Percentiles rank a stretch among this genome's conserved stretches.
Evolutionary conservation across 805 yeast genomes (phyloP).

Genomic region (Candida rishiriensis): DNA sequence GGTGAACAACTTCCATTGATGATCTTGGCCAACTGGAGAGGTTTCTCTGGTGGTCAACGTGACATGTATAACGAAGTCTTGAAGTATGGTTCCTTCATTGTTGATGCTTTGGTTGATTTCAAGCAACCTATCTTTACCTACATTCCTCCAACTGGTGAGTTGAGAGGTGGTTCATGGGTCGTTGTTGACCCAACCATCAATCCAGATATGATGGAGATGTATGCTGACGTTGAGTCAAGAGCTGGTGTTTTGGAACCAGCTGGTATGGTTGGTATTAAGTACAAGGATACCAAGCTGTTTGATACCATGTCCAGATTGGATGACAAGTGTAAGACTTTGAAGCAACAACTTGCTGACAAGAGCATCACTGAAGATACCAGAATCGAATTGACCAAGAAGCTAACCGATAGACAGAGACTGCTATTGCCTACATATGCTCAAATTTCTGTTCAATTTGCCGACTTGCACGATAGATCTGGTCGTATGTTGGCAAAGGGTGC

Average conservation of each 20-base stretch:
- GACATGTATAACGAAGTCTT: conserved; percentile 98
- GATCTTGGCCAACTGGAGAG: conserved; percentile 99
- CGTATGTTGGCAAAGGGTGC: conserved; percentile 96
- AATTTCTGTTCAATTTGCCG: conserved; percentile 94
- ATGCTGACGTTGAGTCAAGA: conserved; percentile 91
- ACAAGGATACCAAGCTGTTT: conserved; percentile 86
- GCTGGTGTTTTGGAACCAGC: conserved; percentile 99
- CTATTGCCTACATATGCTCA: conserved; percentile 88
- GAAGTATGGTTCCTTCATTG: conserved; percentile 95
- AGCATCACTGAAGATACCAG: conserved; percentile 60
- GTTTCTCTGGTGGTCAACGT: conserved; percentile 99
- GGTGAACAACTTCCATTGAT: conserved; percentile 98
- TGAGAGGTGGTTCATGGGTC: conserved; percentile 99
- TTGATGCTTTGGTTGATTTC: conserved; percentile 93
- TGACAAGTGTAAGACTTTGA: conserved; percentile 63
- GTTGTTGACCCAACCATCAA: conserved; percentile 99
- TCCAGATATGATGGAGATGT: conserved; percentile 98
- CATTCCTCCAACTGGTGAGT: conserved; percentile 97
- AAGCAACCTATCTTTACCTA: conserved; percentile 96
- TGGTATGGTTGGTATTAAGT: conserved; percentile 98
- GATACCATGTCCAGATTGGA: conserved; percentile 93
- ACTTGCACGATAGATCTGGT: conserved; percentile 94
- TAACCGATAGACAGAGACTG: conserved; percentile 72
- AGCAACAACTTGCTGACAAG: conserved; percentile 50
- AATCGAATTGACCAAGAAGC: conserved; percentile 56